These are phyloP conservation scores for Globisporangium echinulatum DNA, from an alignment of 352 stramenopile genomes.

Conservation along the genomic window DNA sequence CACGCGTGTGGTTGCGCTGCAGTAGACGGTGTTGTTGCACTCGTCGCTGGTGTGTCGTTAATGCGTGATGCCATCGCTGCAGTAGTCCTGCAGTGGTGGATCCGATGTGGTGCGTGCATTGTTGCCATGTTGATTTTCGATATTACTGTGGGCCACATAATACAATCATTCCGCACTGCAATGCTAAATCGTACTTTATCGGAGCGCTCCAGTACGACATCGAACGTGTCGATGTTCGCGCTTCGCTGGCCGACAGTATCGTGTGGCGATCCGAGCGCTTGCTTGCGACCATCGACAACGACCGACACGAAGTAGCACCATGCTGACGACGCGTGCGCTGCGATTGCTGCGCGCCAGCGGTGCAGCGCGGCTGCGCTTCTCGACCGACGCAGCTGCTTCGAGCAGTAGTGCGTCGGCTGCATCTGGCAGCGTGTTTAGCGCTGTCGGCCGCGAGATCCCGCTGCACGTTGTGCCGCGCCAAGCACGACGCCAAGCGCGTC, in stretches of 20 bases:
- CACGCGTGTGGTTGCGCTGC: not conserved
- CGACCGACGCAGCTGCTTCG: not conserved
- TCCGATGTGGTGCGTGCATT: too few species aligned
- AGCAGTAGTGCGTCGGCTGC: not conserved
- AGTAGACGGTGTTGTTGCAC: not conserved
- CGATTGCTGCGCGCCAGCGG: not conserved
- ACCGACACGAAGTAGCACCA: not conserved
- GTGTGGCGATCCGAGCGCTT: too few species aligned
- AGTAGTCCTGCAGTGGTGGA: too few species aligned
- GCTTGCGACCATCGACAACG: too few species aligned
- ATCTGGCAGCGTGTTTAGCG: conserved; percentile 4
- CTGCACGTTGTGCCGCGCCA: conserved; percentile 54
- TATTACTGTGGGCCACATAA: too few species aligned
- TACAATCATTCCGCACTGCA: too few species aligned
- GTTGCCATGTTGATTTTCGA: too few species aligned
- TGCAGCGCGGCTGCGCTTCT: conserved; percentile 6
- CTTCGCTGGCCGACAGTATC: too few species aligned
- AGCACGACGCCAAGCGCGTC: conserved; percentile 49
- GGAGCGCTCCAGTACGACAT: too few species aligned
- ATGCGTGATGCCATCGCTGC: not conserved
- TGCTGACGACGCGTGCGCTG: conserved; percentile 1
- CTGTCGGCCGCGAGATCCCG: conserved; percentile 48
- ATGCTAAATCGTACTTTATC: too few species aligned
- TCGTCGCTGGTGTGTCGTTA: not conserved
- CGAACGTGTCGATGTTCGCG: too few species aligned